These are phyloP conservation scores for Sonneratia caseolaris DNA, from an alignment of 345 rosid genomes.

Conservation along the genomic window DNA sequence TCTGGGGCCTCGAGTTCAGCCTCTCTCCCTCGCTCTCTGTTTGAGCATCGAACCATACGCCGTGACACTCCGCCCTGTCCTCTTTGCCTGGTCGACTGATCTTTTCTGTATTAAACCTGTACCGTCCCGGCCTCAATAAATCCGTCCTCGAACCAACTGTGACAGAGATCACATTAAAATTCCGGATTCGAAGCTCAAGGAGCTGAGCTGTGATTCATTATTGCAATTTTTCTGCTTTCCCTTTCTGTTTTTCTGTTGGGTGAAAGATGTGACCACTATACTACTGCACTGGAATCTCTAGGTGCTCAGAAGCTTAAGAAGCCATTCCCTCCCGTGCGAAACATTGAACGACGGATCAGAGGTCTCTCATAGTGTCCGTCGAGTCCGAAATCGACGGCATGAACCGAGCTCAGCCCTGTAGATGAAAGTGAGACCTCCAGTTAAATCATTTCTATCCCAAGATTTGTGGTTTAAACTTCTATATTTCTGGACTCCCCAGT, in stretches of 20 bases:
- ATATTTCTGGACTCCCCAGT: background rate
- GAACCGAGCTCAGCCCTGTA: background rate
- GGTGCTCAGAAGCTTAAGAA: background rate
- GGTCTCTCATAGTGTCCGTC: slow-evolving; percentile 14
- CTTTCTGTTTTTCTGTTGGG: slow-evolving; percentile 47
- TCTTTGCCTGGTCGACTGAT: background rate
- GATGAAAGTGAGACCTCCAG: background rate
- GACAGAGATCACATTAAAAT: background rate
- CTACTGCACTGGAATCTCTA: slow-evolving; percentile 98
- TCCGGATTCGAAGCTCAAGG: background rate
- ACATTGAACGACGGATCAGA: slow-evolving; percentile 1
- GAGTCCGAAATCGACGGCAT: background rate
- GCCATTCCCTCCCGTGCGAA: background rate
- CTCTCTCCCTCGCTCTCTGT: slow-evolving; percentile 68
- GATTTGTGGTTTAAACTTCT: background rate
- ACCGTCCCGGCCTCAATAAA: background rate
- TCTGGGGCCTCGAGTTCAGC: slow-evolving; percentile 76
- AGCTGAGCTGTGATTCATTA: slow-evolving; percentile 20
- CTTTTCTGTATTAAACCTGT: slow-evolving; percentile 2
- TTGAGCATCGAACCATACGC: slow-evolving; percentile 39
- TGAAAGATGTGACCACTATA: slow-evolving; percentile 98
- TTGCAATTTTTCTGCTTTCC: slow-evolving; percentile 17
- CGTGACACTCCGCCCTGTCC: background rate
- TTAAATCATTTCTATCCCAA: background rate
- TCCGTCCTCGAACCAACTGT: background rate